These are phyloP conservation scores for Fusarium begoniae DNA, from an alignment of 2,329 filamentous ascomycete species.

Conservation along the genomic window DNA sequence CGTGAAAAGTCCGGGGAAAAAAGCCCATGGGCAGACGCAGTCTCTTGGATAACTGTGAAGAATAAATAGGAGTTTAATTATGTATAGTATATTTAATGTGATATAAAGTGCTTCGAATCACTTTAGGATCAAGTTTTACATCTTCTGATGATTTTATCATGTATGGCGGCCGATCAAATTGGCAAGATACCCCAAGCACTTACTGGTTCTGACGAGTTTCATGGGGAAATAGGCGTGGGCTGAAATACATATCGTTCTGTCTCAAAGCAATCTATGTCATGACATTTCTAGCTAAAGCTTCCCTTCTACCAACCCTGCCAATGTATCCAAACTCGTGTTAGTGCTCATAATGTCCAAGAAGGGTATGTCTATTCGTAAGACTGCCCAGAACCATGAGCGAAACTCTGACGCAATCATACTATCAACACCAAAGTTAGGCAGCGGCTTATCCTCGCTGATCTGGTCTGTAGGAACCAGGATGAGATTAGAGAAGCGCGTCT, in stretches of 20 bases:
- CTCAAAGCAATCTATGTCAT: rapidly evolving
- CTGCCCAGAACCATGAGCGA: not conserved
- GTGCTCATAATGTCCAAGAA: not conserved
- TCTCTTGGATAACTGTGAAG: rapidly evolving
- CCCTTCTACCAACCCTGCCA: not conserved
- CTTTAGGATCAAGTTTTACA: not conserved
- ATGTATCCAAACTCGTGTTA: not conserved
- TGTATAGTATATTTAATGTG: not conserved
- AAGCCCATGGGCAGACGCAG: rapidly evolving
- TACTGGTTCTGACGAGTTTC: rapidly evolving
- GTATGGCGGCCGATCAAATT: not conserved
- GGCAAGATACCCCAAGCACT: not conserved
- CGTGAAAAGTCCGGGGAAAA: not conserved
- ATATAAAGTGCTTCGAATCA: not conserved
- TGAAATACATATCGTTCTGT: not conserved
- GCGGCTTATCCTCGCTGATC: not conserved
- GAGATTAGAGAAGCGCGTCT: not conserved
- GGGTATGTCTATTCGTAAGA: not conserved
- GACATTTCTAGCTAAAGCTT: not conserved
- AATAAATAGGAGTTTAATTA: not conserved
- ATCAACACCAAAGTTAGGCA: not conserved
- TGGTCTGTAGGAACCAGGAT: not conserved
- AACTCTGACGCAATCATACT: not conserved
- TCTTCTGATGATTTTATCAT: not conserved
- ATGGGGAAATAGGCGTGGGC: rapidly evolving